Conservation (phyloP, 306 rosid genomes). For the Casuarina cunninghamiana region DNA sequence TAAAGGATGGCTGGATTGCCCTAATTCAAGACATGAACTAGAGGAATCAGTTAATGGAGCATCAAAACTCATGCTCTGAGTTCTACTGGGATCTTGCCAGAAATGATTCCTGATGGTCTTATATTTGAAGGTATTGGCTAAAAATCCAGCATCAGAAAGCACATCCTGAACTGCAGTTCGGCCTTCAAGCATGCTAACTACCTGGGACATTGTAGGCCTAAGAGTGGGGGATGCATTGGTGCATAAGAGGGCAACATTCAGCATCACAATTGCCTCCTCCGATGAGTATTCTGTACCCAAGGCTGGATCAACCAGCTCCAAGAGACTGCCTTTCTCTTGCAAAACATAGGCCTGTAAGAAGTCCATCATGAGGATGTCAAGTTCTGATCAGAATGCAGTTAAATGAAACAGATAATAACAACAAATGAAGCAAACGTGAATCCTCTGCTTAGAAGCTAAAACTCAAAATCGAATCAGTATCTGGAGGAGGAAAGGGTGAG, state of each 20-base stretch:
- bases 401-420: not conserved
- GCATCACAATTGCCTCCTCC: constrained; percentile 75
- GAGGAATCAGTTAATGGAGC: constrained; percentile 49
- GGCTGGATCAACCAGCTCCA: constrained; percentile 88
- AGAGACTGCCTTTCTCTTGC: constrained; percentile 82
- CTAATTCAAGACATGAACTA: constrained; percentile 46
- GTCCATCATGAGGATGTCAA: not conserved
- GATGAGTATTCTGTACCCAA: constrained; percentile 70
- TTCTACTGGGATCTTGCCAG: constrained; percentile 72
- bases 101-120: constrained; percentile 71
- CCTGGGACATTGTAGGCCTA: constrained; percentile 85
- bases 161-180: constrained; percentile 68
- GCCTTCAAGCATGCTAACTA: constrained; percentile 94
- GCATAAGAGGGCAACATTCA: constrained; percentile 84
- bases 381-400: not conserved
- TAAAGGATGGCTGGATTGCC: constrained; percentile 37
- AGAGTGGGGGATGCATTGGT: constrained; percentile 96
- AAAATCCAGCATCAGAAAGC: constrained; percentile 77
- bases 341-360: constrained; percentile 77
- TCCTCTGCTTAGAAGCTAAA: not conserved
- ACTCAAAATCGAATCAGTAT: not conserved
- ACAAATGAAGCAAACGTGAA: not conserved
- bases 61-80: constrained; percentile 55
- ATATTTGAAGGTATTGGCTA: constrained; percentile 57
- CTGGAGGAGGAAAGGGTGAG: not conserved